A percentile compares a stretch with the other conserved stretches of the same genome.
Evolutionary conservation across 1,284 basidiomycete species (phyloP).

Genomic region (Pyrrhoderma lamaoense): DNA sequence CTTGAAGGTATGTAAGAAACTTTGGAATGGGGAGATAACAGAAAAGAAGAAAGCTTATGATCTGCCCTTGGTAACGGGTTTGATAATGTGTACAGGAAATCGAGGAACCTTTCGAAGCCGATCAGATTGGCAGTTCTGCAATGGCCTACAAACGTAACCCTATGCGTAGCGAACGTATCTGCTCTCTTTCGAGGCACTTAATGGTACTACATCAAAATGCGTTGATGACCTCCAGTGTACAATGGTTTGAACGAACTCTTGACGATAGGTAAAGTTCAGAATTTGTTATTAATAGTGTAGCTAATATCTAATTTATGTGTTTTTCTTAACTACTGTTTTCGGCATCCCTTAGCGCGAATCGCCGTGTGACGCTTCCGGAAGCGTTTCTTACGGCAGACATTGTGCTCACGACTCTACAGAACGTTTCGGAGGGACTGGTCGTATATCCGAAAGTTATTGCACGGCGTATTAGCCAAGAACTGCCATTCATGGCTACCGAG

Average conservation of each 20-base stretch:
- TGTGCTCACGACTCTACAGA: slow-evolving; percentile 90
- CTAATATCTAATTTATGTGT: no score
- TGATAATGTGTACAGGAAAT: slow-evolving; percentile 68
- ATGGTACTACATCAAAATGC: slow-evolving; percentile 93
- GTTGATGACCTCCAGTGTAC: slow-evolving; percentile 84
- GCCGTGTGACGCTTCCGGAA: slow-evolving; percentile 92
- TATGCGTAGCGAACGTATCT: slow-evolving; percentile 97
- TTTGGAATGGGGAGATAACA: no score
- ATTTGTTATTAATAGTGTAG: no score
- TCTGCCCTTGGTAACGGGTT: not conserved
- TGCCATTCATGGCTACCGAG: slow-evolving; percentile 99
- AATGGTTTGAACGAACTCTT: slow-evolving; percentile 96
- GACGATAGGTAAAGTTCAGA: slow-evolving; percentile 70
- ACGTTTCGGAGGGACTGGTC: slow-evolving; percentile 94
- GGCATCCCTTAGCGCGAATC: slow-evolving; percentile 67
- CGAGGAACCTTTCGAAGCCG: slow-evolving; percentile 98
- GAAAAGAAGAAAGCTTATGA: not conserved
- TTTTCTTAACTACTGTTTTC: not conserved
- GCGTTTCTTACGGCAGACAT: slow-evolving; percentile 98
- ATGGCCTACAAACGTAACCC: slow-evolving; percentile 99
- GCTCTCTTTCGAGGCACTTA: slow-evolving; percentile 87
- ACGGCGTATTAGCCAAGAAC: slow-evolving; percentile 86
- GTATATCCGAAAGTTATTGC: slow-evolving; percentile 97
- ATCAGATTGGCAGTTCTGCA: slow-evolving; percentile 96
- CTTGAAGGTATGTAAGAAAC: no score